Evolutionary conservation across 176 grass and related monocot species (phyloP).

Genomic region (Avena atlantica): DNA sequence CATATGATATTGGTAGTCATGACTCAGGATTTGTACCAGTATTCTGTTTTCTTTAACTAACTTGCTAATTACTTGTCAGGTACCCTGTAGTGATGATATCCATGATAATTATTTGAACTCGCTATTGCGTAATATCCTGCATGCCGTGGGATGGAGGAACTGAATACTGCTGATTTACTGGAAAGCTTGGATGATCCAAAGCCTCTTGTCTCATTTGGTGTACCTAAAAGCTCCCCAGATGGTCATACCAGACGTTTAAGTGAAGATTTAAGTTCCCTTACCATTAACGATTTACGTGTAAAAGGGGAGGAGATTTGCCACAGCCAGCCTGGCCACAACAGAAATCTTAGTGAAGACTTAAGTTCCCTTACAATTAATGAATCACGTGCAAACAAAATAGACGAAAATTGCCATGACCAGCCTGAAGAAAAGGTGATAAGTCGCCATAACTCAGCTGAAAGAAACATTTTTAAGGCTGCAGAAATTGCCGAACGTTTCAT

Average conservation of each 20-base stretch:
- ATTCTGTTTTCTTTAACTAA: conserved; percentile 6
- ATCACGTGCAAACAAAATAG: conserved; percentile 32
- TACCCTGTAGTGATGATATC: not conserved
- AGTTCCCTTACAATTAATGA: conserved; percentile 44
- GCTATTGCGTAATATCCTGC: not conserved
- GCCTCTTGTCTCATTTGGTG: conserved; percentile 23
- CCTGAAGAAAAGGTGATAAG: conserved; percentile 37
- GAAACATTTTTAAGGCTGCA: conserved; percentile 44
- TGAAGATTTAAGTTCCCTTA: conserved; percentile 56
- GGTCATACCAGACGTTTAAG: conserved; percentile 47
- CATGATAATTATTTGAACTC: conserved; percentile 30
- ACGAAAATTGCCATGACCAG: not conserved
- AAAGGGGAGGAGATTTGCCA: conserved; percentile 28
- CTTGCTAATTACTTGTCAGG: conserved; percentile 31
- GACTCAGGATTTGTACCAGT: not conserved
- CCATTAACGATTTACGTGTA: conserved; percentile 40
- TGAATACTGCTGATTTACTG: conserved; percentile 5
- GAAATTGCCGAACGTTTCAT: conserved; percentile 57
- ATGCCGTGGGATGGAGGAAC: conserved; percentile 51
- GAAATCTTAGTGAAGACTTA: conserved; percentile 54
- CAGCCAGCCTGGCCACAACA: conserved; percentile 35
- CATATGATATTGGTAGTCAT: not conserved
- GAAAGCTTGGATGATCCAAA: conserved; percentile 35
- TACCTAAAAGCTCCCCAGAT: not conserved
- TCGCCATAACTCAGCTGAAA: conserved; percentile 49